Evolutionary conservation across 345 rosid species (phyloP).

Genomic region (Viola odorata): DNA sequence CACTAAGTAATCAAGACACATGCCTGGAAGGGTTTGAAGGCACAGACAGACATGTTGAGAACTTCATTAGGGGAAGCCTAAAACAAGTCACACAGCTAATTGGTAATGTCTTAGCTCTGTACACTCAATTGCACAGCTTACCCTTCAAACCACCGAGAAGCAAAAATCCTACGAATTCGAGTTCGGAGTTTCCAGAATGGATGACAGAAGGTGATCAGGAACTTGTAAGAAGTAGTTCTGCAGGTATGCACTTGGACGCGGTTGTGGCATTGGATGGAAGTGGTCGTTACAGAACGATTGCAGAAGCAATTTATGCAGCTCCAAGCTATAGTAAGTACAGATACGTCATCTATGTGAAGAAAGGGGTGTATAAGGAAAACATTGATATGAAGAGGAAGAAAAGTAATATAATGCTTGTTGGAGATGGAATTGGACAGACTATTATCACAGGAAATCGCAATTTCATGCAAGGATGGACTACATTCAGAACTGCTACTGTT

Average conservation of each 20-base stretch:
- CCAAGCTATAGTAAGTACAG: slow-evolving; percentile 18
- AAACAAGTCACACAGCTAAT: slow-evolving; percentile 64
- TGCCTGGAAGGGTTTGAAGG: slow-evolving; percentile 52
- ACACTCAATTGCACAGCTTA: slow-evolving; percentile 46
- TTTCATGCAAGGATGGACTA: slow-evolving; percentile 33
- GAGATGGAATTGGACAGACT: slow-evolving; percentile 30
- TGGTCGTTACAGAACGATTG: slow-evolving; percentile 22
- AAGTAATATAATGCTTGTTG: slow-evolving; percentile 23
- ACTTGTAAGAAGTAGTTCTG: slow-evolving; percentile 8
- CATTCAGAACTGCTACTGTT: slow-evolving; percentile 28
- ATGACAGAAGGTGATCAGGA: slow-evolving; percentile 50
- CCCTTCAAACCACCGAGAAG: slow-evolving; percentile 51
- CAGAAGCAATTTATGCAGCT: slow-evolving; percentile 22
- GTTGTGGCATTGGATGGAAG: slow-evolving; percentile 24
- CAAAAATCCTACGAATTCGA: background rate
- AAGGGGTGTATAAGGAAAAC: slow-evolving; percentile 25
- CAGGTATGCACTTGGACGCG: slow-evolving; percentile 19
- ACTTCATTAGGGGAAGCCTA: slow-evolving; percentile 40
- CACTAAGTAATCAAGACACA: slow-evolving; percentile 28
- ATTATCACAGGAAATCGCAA: slow-evolving; percentile 20
- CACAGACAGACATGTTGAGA: slow-evolving; percentile 55
- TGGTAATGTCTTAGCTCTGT: slow-evolving; percentile 21
- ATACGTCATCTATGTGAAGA: slow-evolving; percentile 24
- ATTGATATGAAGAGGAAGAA: slow-evolving; percentile 31
- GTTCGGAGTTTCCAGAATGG: slow-evolving; percentile 50